A percentile compares a stretch with the other conserved stretches of the same genome.
These are phyloP conservation scores for Moesziomyces globuligerus DNA, from an alignment of 1,284 basidiomycete genomes.

Conservation along the genomic window DNA sequence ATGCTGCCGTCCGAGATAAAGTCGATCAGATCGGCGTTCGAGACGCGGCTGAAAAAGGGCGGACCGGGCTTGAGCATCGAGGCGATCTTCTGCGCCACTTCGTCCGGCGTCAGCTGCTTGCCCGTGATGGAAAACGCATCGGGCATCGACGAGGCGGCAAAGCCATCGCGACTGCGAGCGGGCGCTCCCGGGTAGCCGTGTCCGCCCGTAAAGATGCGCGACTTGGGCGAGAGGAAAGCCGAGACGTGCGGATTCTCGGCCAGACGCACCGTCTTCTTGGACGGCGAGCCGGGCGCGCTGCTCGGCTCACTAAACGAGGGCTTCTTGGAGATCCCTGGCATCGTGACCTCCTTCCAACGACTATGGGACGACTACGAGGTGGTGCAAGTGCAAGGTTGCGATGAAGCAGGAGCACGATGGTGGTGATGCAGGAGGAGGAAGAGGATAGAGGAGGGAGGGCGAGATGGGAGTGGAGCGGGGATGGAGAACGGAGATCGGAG, in stretches of 20 bases:
- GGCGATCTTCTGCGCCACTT: constrained; percentile 58
- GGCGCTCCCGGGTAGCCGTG: constrained; percentile 26
- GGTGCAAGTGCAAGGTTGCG: background rate
- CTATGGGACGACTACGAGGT: no score
- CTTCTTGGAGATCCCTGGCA: constrained; percentile 36
- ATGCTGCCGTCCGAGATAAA: constrained; percentile 46
- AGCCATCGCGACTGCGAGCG: constrained; percentile 6
- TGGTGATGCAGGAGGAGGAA: background rate
- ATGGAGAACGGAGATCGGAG: constrained; percentile 6
- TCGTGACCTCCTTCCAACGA: no score
- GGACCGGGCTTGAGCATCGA: constrained; percentile 58
- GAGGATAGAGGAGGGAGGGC: background rate
- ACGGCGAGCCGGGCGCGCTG: constrained; percentile 18
- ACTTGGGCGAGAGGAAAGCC: constrained; percentile 54
- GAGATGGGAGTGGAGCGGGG: background rate
- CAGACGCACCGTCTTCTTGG: constrained; percentile 34
- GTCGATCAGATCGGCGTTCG: constrained; percentile 55
- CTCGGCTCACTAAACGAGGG: constrained; percentile 18
- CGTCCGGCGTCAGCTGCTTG: constrained; percentile 47
- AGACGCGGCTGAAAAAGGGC: constrained; percentile 57
- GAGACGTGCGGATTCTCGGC: constrained; percentile 48
- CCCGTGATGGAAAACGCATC: constrained; percentile 29
- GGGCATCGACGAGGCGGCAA: constrained; percentile 8
- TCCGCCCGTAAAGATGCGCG: constrained; percentile 46
- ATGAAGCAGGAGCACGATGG: background rate